Conservation (phyloP, 805 yeast species). For the Ogataea corticis region DNA sequence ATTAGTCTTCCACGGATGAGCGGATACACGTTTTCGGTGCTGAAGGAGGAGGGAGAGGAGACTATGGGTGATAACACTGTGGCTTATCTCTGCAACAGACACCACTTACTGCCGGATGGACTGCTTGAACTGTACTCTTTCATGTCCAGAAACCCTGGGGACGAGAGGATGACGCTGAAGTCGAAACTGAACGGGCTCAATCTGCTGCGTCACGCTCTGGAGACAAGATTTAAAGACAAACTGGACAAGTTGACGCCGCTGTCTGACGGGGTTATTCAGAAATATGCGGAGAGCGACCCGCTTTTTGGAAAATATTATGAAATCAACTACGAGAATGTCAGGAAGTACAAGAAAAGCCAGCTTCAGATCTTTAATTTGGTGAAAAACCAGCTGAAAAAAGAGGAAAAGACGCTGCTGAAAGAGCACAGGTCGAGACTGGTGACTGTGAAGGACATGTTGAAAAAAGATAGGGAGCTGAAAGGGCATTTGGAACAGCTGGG, state of each 20-base stretch:
- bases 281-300: background rate
- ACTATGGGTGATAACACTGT: slow-evolving; percentile 2
- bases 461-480: slow-evolving; percentile 20
- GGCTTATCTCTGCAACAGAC: slow-evolving; percentile 29
- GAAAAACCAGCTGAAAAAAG: slow-evolving; percentile 40
- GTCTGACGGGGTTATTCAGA: background rate
- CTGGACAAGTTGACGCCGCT: slow-evolving; percentile 16
- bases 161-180: slow-evolving; percentile 46
- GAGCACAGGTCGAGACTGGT: slow-evolving; percentile 27
- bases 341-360: slow-evolving; percentile 44
- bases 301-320: slow-evolving; percentile 1
- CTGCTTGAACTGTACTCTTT: slow-evolving; percentile 54
- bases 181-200: slow-evolving; percentile 62
- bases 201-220: slow-evolving; percentile 54
- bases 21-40: slow-evolving; percentile 32
- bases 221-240: slow-evolving; percentile 40
- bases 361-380: slow-evolving; percentile 38
- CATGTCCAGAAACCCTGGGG: slow-evolving; percentile 50
- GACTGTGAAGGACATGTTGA: slow-evolving; percentile 27
- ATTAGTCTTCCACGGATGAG: slow-evolving; percentile 27
- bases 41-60: slow-evolving; percentile 2
- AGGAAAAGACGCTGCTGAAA: slow-evolving; percentile 43
- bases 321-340: slow-evolving; percentile 27
- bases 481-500: slow-evolving; percentile 12
- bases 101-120: slow-evolving; percentile 42